Evolutionary conservation across 2,329 filamentous ascomycete species (phyloP).

Genomic region (Dactylellina leptospora): DNA sequence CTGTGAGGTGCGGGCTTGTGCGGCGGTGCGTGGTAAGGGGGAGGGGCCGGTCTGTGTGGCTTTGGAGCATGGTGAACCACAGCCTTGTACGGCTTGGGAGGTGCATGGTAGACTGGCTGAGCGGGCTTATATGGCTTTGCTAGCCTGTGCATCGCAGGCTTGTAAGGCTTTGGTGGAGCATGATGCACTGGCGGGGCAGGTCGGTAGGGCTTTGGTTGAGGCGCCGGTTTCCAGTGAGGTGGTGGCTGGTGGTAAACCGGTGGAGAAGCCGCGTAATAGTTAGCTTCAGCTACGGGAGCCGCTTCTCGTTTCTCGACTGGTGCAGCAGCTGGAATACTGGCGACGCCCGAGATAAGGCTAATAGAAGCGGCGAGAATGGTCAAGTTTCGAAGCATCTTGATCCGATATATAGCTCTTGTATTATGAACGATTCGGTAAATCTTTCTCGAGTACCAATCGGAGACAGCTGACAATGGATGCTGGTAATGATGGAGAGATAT

Average conservation of each 20-base stretch:
- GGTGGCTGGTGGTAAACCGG: slow-evolving; percentile 22
- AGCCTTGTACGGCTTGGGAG: slow-evolving; percentile 3
- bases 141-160: slow-evolving; percentile 1
- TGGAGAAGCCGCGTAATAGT: slow-evolving; percentile 27
- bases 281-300: slow-evolving; percentile 25
- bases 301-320: slow-evolving; percentile 23
- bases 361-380: slow-evolving; percentile 27
- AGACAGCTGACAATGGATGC: slow-evolving; percentile 20
- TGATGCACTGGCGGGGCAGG: slow-evolving; percentile 11
- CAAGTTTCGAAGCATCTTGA: slow-evolving; percentile 44
- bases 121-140: neutral
- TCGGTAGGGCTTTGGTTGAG: neutral
- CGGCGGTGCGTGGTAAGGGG: slow-evolving; percentile 9
- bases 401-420: neutral
- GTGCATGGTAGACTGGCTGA: slow-evolving; percentile 3
- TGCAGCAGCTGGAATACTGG: slow-evolving; percentile 18
- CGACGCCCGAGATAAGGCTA: slow-evolving; percentile 34
- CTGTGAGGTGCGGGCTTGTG: neutral
- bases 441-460: neutral
- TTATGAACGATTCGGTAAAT: neutral
- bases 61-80: neutral
- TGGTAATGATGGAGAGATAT: slow-evolving; percentile 23
- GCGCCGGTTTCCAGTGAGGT: neutral
- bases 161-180: slow-evolving; percentile 12
- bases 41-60: slow-evolving; percentile 9